A percentile compares a stretch with the other conserved stretches of the same genome.
Conservation (phyloP, 768 basidiomycete species). For the Serendipita sp. region DNA sequence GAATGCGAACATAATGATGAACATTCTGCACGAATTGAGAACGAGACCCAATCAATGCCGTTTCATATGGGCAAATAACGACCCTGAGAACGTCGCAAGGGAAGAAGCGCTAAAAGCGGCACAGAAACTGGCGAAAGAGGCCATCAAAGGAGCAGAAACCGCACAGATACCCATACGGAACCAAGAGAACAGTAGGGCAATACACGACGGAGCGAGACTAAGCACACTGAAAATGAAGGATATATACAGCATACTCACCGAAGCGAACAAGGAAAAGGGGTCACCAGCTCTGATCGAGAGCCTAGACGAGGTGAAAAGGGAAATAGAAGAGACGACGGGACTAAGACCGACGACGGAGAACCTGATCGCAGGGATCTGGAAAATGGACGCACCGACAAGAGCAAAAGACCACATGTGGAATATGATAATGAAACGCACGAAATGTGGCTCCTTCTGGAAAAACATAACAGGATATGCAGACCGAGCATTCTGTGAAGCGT, state of each 20-base stretch:
- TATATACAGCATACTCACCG: background rate
- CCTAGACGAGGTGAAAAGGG: background rate
- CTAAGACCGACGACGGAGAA: background rate
- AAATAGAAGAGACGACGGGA: background rate
- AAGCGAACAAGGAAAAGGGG: background rate
- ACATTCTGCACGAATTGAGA: background rate
- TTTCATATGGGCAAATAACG: background rate
- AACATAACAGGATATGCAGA: background rate
- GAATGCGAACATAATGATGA: background rate
- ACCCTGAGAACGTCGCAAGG: background rate
- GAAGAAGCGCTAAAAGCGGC: background rate
- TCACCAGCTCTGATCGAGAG: background rate
- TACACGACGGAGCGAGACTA: background rate
- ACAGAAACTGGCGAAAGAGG: background rate
- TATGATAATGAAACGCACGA: background rate
- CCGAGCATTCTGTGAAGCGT: background rate
- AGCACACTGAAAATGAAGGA: background rate
- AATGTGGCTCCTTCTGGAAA: background rate
- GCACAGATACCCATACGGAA: no score
- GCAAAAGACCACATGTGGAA: background rate
- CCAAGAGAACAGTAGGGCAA: background rate
- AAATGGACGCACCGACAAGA: background rate
- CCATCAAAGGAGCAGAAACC: background rate
- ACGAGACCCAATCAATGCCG: background rate
- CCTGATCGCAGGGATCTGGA: background rate